These are phyloP conservation scores for Aquilaria malaccensis DNA, from an alignment of 345 rosid genomes.

Conservation along the genomic window DNA sequence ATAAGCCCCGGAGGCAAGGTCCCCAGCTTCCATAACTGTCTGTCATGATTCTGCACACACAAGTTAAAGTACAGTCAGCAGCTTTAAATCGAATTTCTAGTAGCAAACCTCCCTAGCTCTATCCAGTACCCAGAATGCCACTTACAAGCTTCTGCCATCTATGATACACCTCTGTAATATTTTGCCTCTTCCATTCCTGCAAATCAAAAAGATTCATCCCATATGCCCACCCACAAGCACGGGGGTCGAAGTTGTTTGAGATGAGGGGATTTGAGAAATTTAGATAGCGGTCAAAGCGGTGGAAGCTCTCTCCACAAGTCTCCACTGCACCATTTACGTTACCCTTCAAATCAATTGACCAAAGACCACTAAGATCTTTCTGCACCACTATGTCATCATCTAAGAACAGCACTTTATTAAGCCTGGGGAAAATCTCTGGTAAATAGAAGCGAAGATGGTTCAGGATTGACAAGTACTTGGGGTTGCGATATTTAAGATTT, in stretches of 20 bases:
- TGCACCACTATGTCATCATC: conserved; percentile 94
- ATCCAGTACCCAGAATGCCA: conserved; percentile 9
- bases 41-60: conserved; percentile 58
- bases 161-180: conserved; percentile 86
- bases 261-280: conserved; percentile 96
- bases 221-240: conserved; percentile 99
- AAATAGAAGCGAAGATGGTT: conserved; percentile 97
- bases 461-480: conserved; percentile 89
- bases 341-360: conserved; percentile 90
- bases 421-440: conserved; percentile 93
- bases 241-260: conserved; percentile 80
- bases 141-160: conserved; percentile 92
- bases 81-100: background rate
- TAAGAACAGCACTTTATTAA: conserved; percentile 78
- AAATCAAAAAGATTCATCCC: conserved; percentile 97
- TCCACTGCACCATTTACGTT: conserved; percentile 98
- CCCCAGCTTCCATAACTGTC: conserved; percentile 78
- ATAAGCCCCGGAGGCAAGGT: conserved; percentile 85
- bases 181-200: conserved; percentile 81
- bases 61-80: background rate
- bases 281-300: conserved; percentile 94
- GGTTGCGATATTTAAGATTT: conserved; percentile 89
- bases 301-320: conserved; percentile 96
- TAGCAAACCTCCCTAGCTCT: background rate
- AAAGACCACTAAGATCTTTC: conserved; percentile 80